phyloP scores from a whole-genome alignment of 2,329 filamentous ascomycete genomes.

The Neonectria coccinea region DNA sequence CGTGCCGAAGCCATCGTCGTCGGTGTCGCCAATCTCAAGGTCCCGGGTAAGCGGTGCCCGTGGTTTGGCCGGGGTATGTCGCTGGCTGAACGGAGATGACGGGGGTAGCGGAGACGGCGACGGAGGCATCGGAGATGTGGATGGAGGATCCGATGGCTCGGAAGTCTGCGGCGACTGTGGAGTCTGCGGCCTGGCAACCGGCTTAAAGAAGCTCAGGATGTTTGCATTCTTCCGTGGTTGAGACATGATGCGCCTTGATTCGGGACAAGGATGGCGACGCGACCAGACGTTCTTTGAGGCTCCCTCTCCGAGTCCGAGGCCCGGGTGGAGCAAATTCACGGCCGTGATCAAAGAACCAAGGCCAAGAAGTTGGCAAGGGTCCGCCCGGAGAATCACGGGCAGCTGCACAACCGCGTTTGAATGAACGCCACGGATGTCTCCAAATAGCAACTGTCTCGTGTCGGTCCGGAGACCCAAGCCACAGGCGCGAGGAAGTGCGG shows the following conservation, averaged over 20 bases:
- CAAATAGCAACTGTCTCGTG: not conserved
- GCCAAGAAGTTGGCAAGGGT: not conserved
- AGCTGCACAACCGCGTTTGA: not conserved
- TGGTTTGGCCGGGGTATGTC: constrained; percentile 43
- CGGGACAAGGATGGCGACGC: not conserved
- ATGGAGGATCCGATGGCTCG: constrained; percentile 22
- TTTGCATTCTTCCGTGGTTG: constrained; percentile 46
- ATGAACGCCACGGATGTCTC: not conserved
- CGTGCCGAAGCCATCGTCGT: constrained; percentile 71
- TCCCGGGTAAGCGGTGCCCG: constrained; percentile 56
- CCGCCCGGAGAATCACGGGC: not conserved
- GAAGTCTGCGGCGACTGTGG: constrained; percentile 26
- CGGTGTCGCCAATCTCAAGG: constrained; percentile 75
- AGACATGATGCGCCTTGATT: constrained; percentile 35
- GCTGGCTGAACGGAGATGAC: constrained; percentile 43
- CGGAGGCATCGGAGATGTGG: constrained; percentile 36
- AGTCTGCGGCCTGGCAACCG: constrained; percentile 36
- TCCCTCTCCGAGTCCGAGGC: constrained; percentile 2
- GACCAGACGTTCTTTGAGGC: constrained; percentile 5
- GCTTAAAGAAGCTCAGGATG: constrained; percentile 56
- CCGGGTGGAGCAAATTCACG: constrained; percentile 4
- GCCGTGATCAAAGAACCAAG: not conserved
- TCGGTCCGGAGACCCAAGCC: not conserved
- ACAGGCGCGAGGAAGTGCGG: not conserved
- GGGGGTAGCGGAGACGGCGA: constrained; percentile 41